phyloP scores from a whole-genome alignment of 129 eudicot species.

The Artemisia annua region DNA sequence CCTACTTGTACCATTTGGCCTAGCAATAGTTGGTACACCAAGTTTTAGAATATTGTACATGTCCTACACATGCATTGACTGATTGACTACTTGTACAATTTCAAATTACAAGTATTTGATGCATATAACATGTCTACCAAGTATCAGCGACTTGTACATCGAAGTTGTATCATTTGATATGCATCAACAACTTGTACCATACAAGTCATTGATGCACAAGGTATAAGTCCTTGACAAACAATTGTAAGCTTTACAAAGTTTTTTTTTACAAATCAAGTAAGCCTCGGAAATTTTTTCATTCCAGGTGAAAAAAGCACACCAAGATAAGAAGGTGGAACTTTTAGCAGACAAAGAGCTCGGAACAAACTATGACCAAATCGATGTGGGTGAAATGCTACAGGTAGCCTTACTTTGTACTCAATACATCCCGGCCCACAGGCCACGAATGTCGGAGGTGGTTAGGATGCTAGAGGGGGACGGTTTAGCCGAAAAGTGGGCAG shows the following conservation, averaged over 20 bases:
- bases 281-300: background rate
- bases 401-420: constrained; percentile 89
- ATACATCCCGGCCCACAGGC: constrained; percentile 76
- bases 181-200: constrained; percentile 2
- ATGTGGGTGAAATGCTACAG: constrained; percentile 84
- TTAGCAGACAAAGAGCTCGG: constrained; percentile 77
- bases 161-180: background rate
- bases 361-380: constrained; percentile 61
- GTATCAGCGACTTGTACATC: background rate
- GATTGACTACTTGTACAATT: constrained; percentile 16
- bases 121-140: background rate
- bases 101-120: background rate
- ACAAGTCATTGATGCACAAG: background rate
- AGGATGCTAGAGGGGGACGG: constrained; percentile 96
- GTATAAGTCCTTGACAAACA: too few species aligned
- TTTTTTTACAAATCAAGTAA: constrained; percentile 11
- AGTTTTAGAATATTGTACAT: background rate
- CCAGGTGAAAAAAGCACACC: constrained; percentile 79
- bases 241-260: background rate
- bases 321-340: constrained; percentile 71
- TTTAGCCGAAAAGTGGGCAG: constrained; percentile 95
- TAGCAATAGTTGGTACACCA: constrained; percentile 10
- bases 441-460: constrained; percentile 93
- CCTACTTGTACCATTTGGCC: constrained; percentile 29
- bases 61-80: constrained; percentile 5